Percentiles rank a stretch among this genome's conserved stretches.
Evolutionary conservation across 495 filamentous ascomycete genomes (phyloP).

Genomic region (Aspergillus campestris): DNA sequence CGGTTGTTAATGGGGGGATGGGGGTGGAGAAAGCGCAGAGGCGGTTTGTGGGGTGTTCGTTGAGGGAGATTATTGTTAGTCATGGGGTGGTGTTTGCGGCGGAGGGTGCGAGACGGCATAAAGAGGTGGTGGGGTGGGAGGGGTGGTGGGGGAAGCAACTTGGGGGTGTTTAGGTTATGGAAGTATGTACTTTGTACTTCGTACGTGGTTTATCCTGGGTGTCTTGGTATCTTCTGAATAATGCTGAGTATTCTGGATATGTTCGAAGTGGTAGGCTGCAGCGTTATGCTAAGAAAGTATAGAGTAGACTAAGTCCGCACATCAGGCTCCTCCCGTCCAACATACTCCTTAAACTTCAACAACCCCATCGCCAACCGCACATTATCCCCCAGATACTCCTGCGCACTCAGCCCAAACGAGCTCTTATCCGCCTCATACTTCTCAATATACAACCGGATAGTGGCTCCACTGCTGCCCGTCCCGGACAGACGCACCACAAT

Average conservation of each 20-base stretch:
- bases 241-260: too few species aligned
- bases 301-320: constrained; percentile 65
- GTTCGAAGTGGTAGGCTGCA: too few species aligned
- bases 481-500: constrained; percentile 92
- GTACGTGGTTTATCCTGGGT: too few species aligned
- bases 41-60: constrained; percentile 64
- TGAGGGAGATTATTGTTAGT: constrained; percentile 78
- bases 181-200: constrained; percentile 1
- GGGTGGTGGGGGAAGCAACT: constrained; percentile 64
- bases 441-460: constrained; percentile 94
- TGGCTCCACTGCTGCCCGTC: constrained; percentile 89
- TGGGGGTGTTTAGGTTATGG: constrained; percentile 5
- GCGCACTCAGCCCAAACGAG: constrained; percentile 68
- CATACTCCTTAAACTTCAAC: constrained; percentile 80
- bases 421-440: constrained; percentile 72
- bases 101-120: constrained; percentile 68
- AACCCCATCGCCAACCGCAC: constrained; percentile 74
- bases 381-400: constrained; percentile 90
- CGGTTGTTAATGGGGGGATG: constrained; percentile 63
- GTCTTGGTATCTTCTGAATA: too few species aligned
- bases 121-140: constrained; percentile 65
- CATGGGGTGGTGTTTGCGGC: constrained; percentile 94
- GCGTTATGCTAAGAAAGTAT: not conserved
- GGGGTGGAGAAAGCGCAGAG: constrained; percentile 64
- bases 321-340: constrained; percentile 86